Percentiles rank a stretch among this genome's conserved stretches.
These are phyloP conservation scores for Nicotiana noctiflora DNA, from an alignment of 257 asterid genomes.

Conservation along the genomic window DNA sequence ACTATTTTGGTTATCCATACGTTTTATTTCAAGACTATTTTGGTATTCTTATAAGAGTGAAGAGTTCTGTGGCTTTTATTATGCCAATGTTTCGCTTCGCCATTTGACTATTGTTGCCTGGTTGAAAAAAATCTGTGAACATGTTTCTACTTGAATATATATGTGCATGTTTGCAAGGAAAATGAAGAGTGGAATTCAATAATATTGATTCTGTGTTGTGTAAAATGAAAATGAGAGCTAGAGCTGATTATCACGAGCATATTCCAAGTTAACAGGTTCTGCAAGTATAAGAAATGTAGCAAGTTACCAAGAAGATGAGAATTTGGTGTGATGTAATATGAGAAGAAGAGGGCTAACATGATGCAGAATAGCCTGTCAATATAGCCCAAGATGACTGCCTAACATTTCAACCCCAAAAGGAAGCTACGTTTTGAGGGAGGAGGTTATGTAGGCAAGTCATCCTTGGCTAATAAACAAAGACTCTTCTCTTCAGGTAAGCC, in stretches of 20 bases:
- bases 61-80: neutral
- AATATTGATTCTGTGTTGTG: neutral
- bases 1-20: too few species aligned
- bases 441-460: slow-evolving; percentile 6
- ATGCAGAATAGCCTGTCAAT: neutral
- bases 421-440: neutral
- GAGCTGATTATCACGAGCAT: neutral
- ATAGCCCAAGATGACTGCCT: slow-evolving; percentile 8
- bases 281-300: neutral
- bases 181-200: neutral
- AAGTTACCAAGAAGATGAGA: neutral
- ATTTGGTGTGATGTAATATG: neutral
- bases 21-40: too few species aligned
- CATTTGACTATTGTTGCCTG: neutral
- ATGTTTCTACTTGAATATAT: neutral
- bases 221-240: neutral
- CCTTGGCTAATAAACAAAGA: slow-evolving; percentile 11
- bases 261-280: neutral
- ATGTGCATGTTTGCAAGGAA: neutral
- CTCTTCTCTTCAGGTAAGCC: slow-evolving; percentile 8
- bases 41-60: too few species aligned
- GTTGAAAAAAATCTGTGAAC: neutral
- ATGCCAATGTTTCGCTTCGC: neutral
- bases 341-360: slow-evolving; percentile 12
- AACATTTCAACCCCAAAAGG: slow-evolving; percentile 1